These are phyloP conservation scores for Metroxylon sagu DNA, from an alignment of 176 grass and related monocot species.

Conservation along the genomic window DNA sequence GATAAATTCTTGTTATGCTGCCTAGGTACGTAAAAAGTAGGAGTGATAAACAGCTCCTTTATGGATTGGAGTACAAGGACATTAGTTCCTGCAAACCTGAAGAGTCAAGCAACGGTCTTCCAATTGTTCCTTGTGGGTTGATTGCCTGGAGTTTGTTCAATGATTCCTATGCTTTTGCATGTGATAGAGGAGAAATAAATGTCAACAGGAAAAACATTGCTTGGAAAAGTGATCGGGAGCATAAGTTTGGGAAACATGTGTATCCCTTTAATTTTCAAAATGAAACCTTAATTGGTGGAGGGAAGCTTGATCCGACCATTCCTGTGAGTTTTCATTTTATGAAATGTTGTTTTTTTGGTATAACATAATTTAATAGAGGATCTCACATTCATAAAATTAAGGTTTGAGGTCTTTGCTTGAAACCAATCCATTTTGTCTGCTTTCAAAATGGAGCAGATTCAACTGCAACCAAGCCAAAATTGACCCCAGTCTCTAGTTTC, in stretches of 20 bases:
- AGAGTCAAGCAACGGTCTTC: conserved; percentile 40
- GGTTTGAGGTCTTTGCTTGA: no score
- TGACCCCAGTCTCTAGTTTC: no score
- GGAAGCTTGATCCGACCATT: conserved; percentile 55
- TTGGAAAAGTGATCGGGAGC: conserved; percentile 78
- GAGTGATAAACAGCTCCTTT: conserved; percentile 66
- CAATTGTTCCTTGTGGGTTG: conserved; percentile 89
- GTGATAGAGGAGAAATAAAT: conserved; percentile 35
- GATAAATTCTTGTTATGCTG: conserved; percentile 13
- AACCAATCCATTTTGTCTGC: no score
- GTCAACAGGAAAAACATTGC: conserved; percentile 80
- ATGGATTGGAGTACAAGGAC: conserved; percentile 44
- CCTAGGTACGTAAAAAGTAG: conserved; percentile 80
- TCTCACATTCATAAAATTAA: no score
- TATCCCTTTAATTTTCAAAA: conserved; percentile 97
- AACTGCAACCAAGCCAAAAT: no score
- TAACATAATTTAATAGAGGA: no score
- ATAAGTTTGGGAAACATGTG: conserved; percentile 87
- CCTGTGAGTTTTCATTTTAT: conserved; percentile 42
- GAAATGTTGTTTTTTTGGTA: conserved; percentile 2
- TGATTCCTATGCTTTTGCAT: conserved; percentile 71
- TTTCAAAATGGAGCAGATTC: no score
- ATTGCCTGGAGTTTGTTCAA: conserved; percentile 97
- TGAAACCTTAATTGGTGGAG: conserved; percentile 78
- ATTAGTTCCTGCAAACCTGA: conserved; percentile 47